A percentile compares a stretch with the other conserved stretches of the same genome.
Conservation (phyloP, 805 yeast species). For the Metschnikowia gruessii region DNA sequence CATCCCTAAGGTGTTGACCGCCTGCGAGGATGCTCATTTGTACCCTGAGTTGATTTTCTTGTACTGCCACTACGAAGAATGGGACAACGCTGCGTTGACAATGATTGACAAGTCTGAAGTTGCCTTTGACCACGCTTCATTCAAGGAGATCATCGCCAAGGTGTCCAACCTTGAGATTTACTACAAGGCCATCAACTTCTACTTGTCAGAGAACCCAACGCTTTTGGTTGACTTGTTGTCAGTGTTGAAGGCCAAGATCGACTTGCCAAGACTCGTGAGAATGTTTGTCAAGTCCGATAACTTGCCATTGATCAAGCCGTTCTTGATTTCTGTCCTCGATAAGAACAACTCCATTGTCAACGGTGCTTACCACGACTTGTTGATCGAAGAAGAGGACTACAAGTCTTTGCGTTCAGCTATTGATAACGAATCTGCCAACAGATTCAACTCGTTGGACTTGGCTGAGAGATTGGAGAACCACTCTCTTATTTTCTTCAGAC, state of each 20-base stretch:
- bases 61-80: slow-evolving; percentile 97
- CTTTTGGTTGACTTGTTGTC: slow-evolving; percentile 81
- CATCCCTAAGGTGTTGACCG: slow-evolving; percentile 94
- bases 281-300: slow-evolving; percentile 94
- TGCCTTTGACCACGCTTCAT: slow-evolving; percentile 89
- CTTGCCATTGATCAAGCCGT: slow-evolving; percentile 93
- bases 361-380: slow-evolving; percentile 89
- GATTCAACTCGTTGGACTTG: slow-evolving; percentile 87
- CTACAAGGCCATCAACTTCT: slow-evolving; percentile 95
- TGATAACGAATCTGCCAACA: slow-evolving; percentile 72
- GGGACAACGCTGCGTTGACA: slow-evolving; percentile 97
- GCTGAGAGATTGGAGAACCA: slow-evolving; percentile 94
- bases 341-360: slow-evolving; percentile 91
- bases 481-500: slow-evolving; percentile 87
- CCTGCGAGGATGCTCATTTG: slow-evolving; percentile 88
- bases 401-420: slow-evolving; percentile 83
- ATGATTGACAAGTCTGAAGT: slow-evolving; percentile 94
- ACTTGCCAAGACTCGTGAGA: slow-evolving; percentile 90
- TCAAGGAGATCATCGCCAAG: slow-evolving; percentile 92
- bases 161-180: slow-evolving; percentile 95
- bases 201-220: slow-evolving; percentile 88
- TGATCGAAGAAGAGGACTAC: slow-evolving; percentile 96
- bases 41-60: slow-evolving; percentile 96
- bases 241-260: slow-evolving; percentile 83
- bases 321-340: slow-evolving; percentile 84